Percentiles rank a stretch among this genome's conserved stretches.
Conservation (phyloP, 1,284 basidiomycete genomes). For the Melampsora abietis-canadensis region DNA sequence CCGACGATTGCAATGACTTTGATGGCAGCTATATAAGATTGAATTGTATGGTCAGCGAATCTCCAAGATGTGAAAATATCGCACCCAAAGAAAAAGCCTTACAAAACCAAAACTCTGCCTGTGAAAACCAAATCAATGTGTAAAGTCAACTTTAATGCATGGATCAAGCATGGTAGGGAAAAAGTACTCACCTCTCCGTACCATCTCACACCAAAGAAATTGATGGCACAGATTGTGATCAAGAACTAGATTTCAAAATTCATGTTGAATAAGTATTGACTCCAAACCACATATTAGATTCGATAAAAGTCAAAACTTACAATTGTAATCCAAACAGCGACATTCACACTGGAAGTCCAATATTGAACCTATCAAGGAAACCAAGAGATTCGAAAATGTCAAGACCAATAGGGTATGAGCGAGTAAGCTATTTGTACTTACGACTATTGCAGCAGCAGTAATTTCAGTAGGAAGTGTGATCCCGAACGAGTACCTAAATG, state of each 20-base stretch:
- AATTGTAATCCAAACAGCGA: constrained; percentile 18
- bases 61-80: not conserved
- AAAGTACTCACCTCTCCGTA: constrained; percentile 60
- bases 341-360: constrained; percentile 45
- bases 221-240: constrained; percentile 41
- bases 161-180: not conserved
- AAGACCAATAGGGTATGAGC: not conserved
- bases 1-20: constrained; percentile 55
- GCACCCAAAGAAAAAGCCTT: not conserved
- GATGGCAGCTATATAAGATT: not conserved
- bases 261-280: not conserved
- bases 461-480: constrained; percentile 55
- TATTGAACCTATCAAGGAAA: constrained; percentile 7
- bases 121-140: not conserved
- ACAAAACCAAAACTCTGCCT: constrained; percentile 29
- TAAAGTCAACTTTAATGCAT: constrained; percentile 26
- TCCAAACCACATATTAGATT: not conserved
- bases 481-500: constrained; percentile 54
- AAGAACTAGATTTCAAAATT: constrained; percentile 38
- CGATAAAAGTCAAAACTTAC: not conserved
- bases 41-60: no score
- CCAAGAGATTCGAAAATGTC: not conserved
- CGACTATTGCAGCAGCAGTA: constrained; percentile 37
- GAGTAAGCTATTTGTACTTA: constrained; percentile 45
- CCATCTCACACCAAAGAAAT: constrained; percentile 59